These are phyloP conservation scores for Osmanthus fragrans DNA, from an alignment of 257 asterid species.

Conservation along the genomic window DNA sequence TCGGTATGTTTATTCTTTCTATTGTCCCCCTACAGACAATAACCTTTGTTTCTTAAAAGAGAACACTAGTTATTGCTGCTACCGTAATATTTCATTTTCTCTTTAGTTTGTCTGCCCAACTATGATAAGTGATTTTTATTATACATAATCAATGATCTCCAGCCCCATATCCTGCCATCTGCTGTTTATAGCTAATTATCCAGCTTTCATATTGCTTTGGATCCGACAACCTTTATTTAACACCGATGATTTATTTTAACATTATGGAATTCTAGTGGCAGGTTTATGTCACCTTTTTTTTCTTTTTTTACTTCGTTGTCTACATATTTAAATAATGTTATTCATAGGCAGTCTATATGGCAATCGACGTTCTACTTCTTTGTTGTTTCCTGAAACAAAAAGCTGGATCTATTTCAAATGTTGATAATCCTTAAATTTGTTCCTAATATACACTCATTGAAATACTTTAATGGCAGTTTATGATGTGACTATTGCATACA, in stretches of 20 bases:
- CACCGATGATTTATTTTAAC: not conserved
- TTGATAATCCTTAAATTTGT: not conserved
- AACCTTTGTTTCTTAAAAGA: not conserved
- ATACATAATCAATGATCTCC: not conserved
- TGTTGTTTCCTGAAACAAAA: not conserved
- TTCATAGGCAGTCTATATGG: too few species aligned
- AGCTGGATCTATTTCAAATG: not conserved
- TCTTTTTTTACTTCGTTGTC: not conserved
- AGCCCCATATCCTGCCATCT: not conserved
- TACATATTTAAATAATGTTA: too few species aligned
- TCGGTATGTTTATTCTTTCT: not conserved
- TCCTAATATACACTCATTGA: conserved; percentile 10
- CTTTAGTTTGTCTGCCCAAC: not conserved
- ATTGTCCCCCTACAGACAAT: not conserved
- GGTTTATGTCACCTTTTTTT: not conserved
- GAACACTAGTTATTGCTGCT: not conserved
- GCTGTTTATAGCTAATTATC: too few species aligned
- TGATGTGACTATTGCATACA: conserved; percentile 85
- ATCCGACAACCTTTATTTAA: too few species aligned
- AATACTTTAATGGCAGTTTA: conserved; percentile 57
- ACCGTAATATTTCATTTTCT: not conserved
- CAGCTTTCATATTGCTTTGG: too few species aligned
- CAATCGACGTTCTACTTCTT: not conserved
- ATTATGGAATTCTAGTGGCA: not conserved
- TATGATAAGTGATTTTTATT: not conserved